Conservation (phyloP, 257 asterid species). For the Ilex aquifolium region DNA sequence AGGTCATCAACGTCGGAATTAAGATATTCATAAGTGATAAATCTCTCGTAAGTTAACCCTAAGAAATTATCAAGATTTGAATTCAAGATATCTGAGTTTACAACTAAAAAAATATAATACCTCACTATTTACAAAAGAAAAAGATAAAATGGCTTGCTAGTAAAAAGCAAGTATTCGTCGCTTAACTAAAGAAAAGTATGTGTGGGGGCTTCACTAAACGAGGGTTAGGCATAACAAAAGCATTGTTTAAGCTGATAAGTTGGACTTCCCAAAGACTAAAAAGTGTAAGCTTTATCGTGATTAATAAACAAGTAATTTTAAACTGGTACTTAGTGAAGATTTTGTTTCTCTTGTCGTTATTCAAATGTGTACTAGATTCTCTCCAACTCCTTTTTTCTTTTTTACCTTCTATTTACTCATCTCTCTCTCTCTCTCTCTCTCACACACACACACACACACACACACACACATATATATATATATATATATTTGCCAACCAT, state of each 20-base stretch:
- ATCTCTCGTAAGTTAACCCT: no score
- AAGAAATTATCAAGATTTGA: no score
- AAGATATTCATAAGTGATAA: no score
- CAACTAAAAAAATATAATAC: no score
- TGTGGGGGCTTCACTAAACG: neutral
- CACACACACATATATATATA: no score
- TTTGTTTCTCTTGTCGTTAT: slow-evolving; percentile 40
- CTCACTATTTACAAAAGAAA: no score
- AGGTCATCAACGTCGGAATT: no score
- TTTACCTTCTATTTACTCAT: neutral
- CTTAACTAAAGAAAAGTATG: slow-evolving; percentile 4
- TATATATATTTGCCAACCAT: slow-evolving; percentile 7
- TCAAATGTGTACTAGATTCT: slow-evolving; percentile 39
- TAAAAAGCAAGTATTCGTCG: neutral
- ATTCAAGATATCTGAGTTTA: no score
- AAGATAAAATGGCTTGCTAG: no score
- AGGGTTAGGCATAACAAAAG: slow-evolving; percentile 1
- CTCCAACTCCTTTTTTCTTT: slow-evolving; percentile 11
- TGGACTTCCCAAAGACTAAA: slow-evolving; percentile 12
- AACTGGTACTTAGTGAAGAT: slow-evolving; percentile 30
- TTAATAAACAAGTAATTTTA: slow-evolving; percentile 20
- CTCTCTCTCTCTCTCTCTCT: neutral
- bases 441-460: neutral
- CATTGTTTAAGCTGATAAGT: slow-evolving; percentile 1
- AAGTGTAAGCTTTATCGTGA: slow-evolving; percentile 23